Base-by-base conservation (phyloP, 169 alveolate genomes). In the Cryptosporidium felis region DNA sequence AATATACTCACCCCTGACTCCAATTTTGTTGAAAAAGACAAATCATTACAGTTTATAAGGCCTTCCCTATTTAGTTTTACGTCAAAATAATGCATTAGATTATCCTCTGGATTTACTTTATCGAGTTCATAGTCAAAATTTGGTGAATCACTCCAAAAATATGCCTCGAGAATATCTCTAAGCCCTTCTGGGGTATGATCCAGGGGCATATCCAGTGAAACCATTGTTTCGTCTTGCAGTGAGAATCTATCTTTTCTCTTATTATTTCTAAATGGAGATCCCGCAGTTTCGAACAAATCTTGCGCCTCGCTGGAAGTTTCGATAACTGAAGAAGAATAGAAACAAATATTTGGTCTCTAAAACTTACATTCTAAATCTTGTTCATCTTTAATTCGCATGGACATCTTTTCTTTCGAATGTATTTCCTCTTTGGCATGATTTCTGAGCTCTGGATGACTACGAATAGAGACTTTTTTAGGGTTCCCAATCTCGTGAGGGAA, bases 321-420 rank as follows among this genome's bases (percentile, higher is more conserved):
- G 41, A 74, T 74, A 40, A 74, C 85, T 74, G 40, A 34, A 66
- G 3, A 47, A 12, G 16, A 26, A 8, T n/a, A 16, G 30, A 45
- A 46, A 46, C 5, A 12, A 74, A n/a, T 1, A 0, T 44, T 5
- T 5, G 23, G 41, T 51, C 1, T 32, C n/a, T 53, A 41, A 5
- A 38, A 74, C 85, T 74, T 74, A 74, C 85, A 74, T 28, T 74
- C 85, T 34, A 74, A 51, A 23, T 74, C 85, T 18, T 74, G 60
- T 9, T 49, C 40, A 12, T 49, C 46, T 30, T 74, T 56, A 3
- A 53, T 18, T 53, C 56, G 36, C 26, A 30, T 74, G 23, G 46
- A 60, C 26, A 36, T 49, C 67, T 53, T 74, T 40, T 49, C 58
- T 58, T 28, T 28, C 30, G 21, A 45, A 44, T 74, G 45, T 9